Percentiles rank a stretch among this genome's conserved stretches.
phyloP scores from a whole-genome alignment of 768 basidiomycete genomes.

The Suillus decipiens region DNA sequence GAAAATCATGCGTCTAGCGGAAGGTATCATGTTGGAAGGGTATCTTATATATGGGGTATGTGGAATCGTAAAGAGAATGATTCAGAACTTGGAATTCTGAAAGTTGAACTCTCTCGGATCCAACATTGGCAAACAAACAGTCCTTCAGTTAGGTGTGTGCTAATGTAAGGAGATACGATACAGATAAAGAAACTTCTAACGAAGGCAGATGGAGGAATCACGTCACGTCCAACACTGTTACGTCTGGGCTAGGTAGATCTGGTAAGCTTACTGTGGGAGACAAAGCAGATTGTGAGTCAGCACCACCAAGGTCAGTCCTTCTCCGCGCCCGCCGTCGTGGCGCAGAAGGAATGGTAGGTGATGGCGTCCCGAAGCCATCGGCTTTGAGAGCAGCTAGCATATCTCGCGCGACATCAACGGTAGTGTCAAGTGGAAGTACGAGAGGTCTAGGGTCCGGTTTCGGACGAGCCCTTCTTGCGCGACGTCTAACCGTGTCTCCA shows the following conservation, averaged over 20 bases:
- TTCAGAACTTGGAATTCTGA: slow-evolving; percentile 4
- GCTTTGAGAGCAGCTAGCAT: slow-evolving; percentile 77
- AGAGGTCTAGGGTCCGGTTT: slow-evolving; percentile 37
- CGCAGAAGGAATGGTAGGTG: slow-evolving; percentile 42
- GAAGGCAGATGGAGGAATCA: slow-evolving; percentile 28
- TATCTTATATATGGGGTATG: slow-evolving; percentile 1
- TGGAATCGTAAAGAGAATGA: background rate
- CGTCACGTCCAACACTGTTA: slow-evolving; percentile 26
- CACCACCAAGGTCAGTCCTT: slow-evolving; percentile 35
- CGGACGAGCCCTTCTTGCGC: slow-evolving; percentile 51
- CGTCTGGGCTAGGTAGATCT: slow-evolving; percentile 31
- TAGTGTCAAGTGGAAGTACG: slow-evolving; percentile 17
- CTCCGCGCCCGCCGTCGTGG: slow-evolving; percentile 30
- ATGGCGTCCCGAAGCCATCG: slow-evolving; percentile 58
- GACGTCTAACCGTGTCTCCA: slow-evolving; percentile 64
- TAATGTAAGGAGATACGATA: slow-evolving; percentile 21
- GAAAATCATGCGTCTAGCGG: slow-evolving; percentile 18
- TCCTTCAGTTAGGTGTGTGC: slow-evolving; percentile 8
- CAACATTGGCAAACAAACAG: slow-evolving; percentile 10
- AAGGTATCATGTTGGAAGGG: slow-evolving; percentile 6
- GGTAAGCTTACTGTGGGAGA: slow-evolving; percentile 28
- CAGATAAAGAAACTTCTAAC: slow-evolving; percentile 30
- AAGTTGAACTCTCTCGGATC: background rate
- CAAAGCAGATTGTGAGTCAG: slow-evolving; percentile 31
- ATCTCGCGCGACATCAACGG: slow-evolving; percentile 63